These are phyloP conservation scores for Magnolia kwangsiensis DNA, from an alignment of 164 flowering plant species.

Conservation along the genomic window DNA sequence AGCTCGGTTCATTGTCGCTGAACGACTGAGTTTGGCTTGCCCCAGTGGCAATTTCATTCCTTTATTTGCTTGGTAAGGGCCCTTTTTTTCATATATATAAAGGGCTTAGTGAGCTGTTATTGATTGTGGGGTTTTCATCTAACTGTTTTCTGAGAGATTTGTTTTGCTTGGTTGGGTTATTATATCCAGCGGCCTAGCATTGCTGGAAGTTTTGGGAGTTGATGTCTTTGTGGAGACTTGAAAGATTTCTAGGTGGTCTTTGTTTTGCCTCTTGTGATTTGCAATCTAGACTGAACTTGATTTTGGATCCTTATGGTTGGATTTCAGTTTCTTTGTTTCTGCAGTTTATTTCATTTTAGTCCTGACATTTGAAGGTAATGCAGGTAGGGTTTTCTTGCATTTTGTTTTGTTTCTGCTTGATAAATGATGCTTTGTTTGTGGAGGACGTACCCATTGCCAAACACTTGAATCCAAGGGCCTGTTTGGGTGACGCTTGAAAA, in stretches of 20 bases:
- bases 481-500: too few relatives aligned
- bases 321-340: neutral
- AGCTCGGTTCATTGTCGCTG: conserved; percentile 40
- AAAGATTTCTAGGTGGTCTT: neutral
- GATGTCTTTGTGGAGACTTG: neutral
- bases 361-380: neutral
- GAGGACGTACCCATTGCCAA: too few relatives aligned
- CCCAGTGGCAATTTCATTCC: neutral
- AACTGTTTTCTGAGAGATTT: neutral
- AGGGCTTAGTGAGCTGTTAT: conserved; percentile 13
- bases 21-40: conserved; percentile 24
- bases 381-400: neutral
- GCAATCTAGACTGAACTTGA: neutral
- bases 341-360: neutral
- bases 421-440: too few relatives aligned
- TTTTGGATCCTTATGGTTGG: neutral
- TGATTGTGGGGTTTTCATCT: neutral
- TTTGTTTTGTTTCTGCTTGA: too few relatives aligned
- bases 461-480: too few relatives aligned
- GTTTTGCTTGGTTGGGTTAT: conserved; percentile 1
- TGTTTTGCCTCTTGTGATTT: neutral
- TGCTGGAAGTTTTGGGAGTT: neutral
- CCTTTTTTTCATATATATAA: conserved; percentile 2
- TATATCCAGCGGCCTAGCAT: neutral
- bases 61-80: conserved; percentile 1